Percentiles rank a stretch among this genome's conserved stretches.
phyloP scores from a whole-genome alignment of 345 rosid genomes.

The Lumnitzera racemosa region DNA sequence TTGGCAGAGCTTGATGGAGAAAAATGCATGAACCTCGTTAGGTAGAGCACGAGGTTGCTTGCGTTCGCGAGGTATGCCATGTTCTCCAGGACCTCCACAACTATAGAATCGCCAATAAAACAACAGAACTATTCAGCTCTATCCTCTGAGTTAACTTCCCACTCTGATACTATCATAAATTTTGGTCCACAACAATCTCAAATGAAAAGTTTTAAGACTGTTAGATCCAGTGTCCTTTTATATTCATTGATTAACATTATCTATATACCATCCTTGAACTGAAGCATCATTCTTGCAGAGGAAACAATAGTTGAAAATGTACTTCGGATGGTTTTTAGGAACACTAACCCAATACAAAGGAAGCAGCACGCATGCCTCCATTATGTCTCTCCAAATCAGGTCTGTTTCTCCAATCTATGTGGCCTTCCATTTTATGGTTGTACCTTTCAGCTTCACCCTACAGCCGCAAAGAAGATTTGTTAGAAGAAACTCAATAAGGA shows the following conservation, averaged over 20 bases:
- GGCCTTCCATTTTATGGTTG: conserved; percentile 41
- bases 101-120: conserved; percentile 20
- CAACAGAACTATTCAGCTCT: background rate
- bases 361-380: conserved; percentile 79
- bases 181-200: too few species aligned
- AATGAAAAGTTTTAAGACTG: too few species aligned
- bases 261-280: too few species aligned
- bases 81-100: conserved; percentile 82
- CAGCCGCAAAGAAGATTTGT: background rate
- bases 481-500: background rate
- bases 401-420: conserved; percentile 59
- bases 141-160: too few species aligned
- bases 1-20: conserved; percentile 80
- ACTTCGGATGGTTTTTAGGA: background rate
- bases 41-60: conserved; percentile 83
- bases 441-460: conserved; percentile 42
- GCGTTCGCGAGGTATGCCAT: conserved; percentile 87
- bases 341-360: conserved; percentile 37
- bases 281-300: too few species aligned
- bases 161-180: too few species aligned
- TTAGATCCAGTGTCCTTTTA: too few species aligned
- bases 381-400: conserved; percentile 56
- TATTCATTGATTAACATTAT: too few species aligned
- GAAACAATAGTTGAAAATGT: background rate
- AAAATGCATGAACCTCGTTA: conserved; percentile 62